These are phyloP conservation scores for Kodamaea fukazawae DNA, from an alignment of 805 yeast species.

Conservation along the genomic window DNA sequence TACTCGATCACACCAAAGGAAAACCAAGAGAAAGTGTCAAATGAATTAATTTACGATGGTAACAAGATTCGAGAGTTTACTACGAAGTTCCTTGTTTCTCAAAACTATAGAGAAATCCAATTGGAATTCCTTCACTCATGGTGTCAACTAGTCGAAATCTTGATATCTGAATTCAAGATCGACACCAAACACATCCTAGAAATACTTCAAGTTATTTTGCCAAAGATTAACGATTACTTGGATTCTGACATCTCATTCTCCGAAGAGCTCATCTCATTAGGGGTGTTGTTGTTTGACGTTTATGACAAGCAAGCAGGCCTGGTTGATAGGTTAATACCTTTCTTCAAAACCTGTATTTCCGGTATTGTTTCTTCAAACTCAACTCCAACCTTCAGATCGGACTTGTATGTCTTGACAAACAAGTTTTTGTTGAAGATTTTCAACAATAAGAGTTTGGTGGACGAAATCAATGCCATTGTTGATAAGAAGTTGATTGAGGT, in stretches of 20 bases:
- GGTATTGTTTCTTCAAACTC: conserved; percentile 73
- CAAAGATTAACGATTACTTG: conserved; percentile 72
- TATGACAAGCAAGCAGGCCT: conserved; percentile 40
- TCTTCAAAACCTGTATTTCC: conserved; percentile 70
- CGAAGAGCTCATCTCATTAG: conserved; percentile 71
- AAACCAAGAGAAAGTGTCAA: conserved; percentile 22
- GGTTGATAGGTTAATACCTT: conserved; percentile 50
- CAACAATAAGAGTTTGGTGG: conserved; percentile 23
- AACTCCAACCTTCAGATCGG: conserved; percentile 67
- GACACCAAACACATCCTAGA: conserved; percentile 57
- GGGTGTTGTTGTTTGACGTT: conserved; percentile 65
- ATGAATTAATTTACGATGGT: conserved; percentile 26
- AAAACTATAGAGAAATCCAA: conserved; percentile 51
- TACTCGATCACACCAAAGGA: conserved; percentile 22
- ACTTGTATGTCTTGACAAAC: conserved; percentile 71
- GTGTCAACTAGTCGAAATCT: conserved; percentile 74
- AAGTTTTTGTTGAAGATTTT: conserved; percentile 56
- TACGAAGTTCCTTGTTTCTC: conserved; percentile 44
- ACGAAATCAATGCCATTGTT: conserved; percentile 51
- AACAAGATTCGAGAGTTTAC: conserved; percentile 35
- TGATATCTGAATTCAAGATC: conserved; percentile 62
- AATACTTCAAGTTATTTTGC: conserved; percentile 70
- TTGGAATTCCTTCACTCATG: conserved; percentile 71
- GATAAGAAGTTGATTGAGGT: conserved; percentile 59
- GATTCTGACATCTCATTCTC: conserved; percentile 65